Evolutionary conservation across 768 basidiomycete species (phyloP).

Genomic region (Russula emetica): DNA sequence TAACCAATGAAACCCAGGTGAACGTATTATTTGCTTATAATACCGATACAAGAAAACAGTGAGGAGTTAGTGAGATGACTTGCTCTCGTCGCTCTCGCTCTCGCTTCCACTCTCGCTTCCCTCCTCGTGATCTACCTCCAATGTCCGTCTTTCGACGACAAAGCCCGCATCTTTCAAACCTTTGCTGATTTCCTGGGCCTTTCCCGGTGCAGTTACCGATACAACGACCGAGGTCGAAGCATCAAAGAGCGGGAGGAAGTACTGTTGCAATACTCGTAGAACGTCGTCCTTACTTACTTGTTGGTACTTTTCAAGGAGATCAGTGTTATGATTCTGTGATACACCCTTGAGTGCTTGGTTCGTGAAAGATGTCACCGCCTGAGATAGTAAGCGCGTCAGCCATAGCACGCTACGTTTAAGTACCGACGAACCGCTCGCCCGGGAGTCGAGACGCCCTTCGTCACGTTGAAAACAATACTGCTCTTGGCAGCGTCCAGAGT

Average conservation of each 20-base stretch:
- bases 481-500: conserved; percentile 89
- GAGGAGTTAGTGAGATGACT: conserved; percentile 16
- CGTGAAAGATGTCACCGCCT: conserved; percentile 80
- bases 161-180: conserved; percentile 69
- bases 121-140: conserved; percentile 59
- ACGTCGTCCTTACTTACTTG: conserved; percentile 77
- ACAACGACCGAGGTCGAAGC: conserved; percentile 71
- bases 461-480: conserved; percentile 79
- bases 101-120: conserved; percentile 37
- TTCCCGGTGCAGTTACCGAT: conserved; percentile 78
- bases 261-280: conserved; percentile 56
- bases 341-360: conserved; percentile 92
- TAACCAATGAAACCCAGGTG: not conserved
- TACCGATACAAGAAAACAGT: conserved; percentile 10
- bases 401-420: not conserved
- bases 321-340: conserved; percentile 64
- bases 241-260: conserved; percentile 84
- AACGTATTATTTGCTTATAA: not conserved
- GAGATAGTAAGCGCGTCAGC: conserved; percentile 6
- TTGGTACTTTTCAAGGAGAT: conserved; percentile 76
- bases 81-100: conserved; percentile 29
- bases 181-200: conserved; percentile 64
- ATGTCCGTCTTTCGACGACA: conserved; percentile 63
- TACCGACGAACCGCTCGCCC: conserved; percentile 67
- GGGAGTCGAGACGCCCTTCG: conserved; percentile 77